Conservation (phyloP, 2,329 filamentous ascomycete species). For the Aspergillus neoniger region DNA sequence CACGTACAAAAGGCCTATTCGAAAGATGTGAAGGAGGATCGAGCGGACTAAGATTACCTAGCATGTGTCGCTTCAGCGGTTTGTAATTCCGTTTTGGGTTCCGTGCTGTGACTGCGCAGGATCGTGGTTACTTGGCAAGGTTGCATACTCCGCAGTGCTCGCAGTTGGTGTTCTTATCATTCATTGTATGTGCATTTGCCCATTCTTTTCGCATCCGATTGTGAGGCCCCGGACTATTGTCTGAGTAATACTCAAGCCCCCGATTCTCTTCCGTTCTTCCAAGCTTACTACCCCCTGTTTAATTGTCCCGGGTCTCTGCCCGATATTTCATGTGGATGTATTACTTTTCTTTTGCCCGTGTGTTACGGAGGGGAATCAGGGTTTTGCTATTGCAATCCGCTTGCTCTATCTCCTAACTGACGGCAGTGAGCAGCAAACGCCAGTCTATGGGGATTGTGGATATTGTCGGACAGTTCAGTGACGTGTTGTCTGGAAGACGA, state of each 20-base stretch:
- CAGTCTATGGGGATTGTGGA: neutral
- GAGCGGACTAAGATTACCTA: constrained; percentile 27
- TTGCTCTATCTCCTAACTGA: neutral
- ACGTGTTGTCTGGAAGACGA: neutral
- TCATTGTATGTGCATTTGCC: constrained; percentile 10
- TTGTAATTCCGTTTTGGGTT: neutral
- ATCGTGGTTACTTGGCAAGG: constrained; percentile 30
- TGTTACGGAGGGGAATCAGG: neutral
- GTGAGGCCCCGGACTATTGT: neutral
- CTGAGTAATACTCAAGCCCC: neutral
- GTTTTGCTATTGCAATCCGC: neutral
- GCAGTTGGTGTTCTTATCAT: constrained; percentile 12
- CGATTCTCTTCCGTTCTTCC: neutral
- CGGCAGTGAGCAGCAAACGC: neutral
- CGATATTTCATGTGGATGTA: neutral
- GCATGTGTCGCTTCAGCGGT: neutral
- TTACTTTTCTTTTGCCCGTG: neutral
- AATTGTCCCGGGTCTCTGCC: neutral
- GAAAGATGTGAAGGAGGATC: constrained; percentile 46
- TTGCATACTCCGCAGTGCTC: constrained; percentile 19
- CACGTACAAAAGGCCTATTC: constrained; percentile 48
- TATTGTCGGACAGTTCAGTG: neutral
- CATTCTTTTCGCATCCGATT: neutral
- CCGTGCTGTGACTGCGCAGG: constrained; percentile 22
- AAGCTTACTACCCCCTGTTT: neutral